Evolutionary conservation across 192 early-diverging fungal genomes (phyloP).

Genomic region (Linderina pennispora): DNA sequence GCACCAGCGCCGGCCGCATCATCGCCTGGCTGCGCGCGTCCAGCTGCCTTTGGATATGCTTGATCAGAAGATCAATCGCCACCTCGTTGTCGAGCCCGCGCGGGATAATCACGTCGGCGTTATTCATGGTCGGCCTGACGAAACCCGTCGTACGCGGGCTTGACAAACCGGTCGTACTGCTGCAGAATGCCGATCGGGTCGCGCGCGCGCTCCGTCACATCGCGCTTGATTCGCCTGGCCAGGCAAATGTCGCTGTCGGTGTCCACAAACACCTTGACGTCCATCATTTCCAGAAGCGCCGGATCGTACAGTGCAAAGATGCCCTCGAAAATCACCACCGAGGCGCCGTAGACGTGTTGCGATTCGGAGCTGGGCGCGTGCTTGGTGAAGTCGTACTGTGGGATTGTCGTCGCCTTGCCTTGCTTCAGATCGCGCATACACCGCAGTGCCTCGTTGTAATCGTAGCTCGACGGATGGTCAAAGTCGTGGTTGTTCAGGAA

Average conservation of each 20-base stretch:
- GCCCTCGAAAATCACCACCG: conserved; percentile 95
- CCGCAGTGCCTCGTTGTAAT: conserved; percentile 69
- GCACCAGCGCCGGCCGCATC: conserved; percentile 32
- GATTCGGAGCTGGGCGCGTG: conserved; percentile 66
- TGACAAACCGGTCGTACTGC: conserved; percentile 92
- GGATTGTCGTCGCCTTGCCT: conserved; percentile 72
- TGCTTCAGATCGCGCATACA: conserved; percentile 71
- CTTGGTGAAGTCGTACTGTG: conserved; percentile 87
- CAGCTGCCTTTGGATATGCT: conserved; percentile 82
- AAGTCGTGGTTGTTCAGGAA: conserved; percentile 78
- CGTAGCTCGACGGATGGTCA: conserved; percentile 89
- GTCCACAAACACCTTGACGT: conserved; percentile 89
- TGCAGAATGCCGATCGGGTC: conserved; percentile 79
- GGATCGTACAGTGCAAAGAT: conserved; percentile 94
- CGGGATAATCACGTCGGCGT: conserved; percentile 91
- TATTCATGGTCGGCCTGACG: conserved; percentile 89
- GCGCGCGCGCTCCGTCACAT: conserved; percentile 85
- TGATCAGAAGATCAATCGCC: conserved; percentile 87
- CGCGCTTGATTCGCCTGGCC: conserved; percentile 80
- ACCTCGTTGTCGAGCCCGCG: conserved; percentile 85
- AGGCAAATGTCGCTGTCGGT: conserved; percentile 91
- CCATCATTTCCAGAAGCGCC: conserved; percentile 73
- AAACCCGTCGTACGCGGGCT: conserved; percentile 87
- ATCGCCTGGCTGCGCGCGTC: conserved; percentile 52
- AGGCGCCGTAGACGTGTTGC: conserved; percentile 83